Evolutionary conservation across 345 rosid species (phyloP).

Genomic region (Sonneratia caseolaris): DNA sequence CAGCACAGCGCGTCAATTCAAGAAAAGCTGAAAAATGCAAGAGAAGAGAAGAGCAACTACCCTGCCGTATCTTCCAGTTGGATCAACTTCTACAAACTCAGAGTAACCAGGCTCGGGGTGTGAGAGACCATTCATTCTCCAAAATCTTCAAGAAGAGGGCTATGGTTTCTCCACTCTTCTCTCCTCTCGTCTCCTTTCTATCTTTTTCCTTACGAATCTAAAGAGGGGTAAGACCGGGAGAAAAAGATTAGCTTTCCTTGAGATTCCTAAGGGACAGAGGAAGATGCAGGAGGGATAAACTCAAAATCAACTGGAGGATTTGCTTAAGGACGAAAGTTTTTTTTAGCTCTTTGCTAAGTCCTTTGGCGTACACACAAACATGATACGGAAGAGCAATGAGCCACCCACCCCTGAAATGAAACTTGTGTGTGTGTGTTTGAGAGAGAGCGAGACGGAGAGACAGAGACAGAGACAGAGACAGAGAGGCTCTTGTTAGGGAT

Average conservation of each 20-base stretch:
- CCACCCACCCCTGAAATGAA: neutral
- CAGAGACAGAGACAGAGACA: neutral
- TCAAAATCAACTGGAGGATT: neutral
- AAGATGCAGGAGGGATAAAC: neutral
- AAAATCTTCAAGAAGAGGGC: neutral
- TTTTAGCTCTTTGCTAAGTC: neutral
- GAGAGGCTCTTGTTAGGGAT: neutral
- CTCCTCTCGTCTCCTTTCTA: neutral
- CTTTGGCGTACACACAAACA: neutral
- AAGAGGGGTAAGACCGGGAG: neutral
- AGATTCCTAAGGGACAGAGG: neutral
- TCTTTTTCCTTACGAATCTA: neutral
- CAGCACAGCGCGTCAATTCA: constrained; percentile 3
- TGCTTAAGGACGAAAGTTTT: neutral
- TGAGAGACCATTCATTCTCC: constrained; percentile 49
- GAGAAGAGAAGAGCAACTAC: constrained; percentile 20
- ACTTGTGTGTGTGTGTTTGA: neutral
- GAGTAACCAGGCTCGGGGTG: constrained; percentile 37
- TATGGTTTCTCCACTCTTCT: neutral
- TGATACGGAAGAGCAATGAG: neutral
- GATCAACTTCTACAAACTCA: constrained; percentile 95
- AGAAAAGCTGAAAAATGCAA: neutral
- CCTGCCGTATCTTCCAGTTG: constrained; percentile 95
- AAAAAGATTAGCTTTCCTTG: neutral
- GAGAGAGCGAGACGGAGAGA: neutral